Evolutionary conservation across 345 rosid species (phyloP).

Genomic region (Ceriops zippeliana): DNA sequence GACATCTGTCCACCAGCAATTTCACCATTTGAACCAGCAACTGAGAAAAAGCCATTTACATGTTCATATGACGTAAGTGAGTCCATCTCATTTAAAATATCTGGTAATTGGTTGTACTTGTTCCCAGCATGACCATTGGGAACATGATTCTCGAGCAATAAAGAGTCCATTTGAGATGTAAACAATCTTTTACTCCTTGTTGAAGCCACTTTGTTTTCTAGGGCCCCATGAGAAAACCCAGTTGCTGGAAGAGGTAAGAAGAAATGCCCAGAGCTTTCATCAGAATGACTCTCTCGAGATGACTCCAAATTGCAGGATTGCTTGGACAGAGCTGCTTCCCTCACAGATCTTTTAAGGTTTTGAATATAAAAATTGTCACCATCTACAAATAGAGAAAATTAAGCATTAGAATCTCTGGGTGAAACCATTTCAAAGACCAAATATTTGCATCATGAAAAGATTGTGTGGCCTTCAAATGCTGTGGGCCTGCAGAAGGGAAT

Average conservation of each 20-base stretch:
- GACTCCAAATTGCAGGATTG: conserved; percentile 62
- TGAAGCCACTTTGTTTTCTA: conserved; percentile 50
- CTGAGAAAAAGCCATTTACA: conserved; percentile 68
- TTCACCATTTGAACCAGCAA: conserved; percentile 52
- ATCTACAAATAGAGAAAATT: conserved; percentile 49
- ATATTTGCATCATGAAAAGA: conserved; percentile 5
- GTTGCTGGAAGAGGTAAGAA: conserved; percentile 66
- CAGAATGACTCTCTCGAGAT: conserved; percentile 63
- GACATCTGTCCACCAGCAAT: conserved; percentile 51
- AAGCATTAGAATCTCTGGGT: conserved; percentile 13
- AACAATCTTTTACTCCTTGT: conserved; percentile 49
- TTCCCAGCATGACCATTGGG: conserved; percentile 41
- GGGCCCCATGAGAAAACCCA: conserved; percentile 48
- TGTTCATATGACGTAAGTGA: conserved; percentile 62
- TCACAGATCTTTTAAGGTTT: conserved; percentile 83
- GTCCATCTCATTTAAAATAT: conserved; percentile 56
- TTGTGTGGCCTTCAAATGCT: conserved; percentile 2
- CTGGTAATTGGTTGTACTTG: conserved; percentile 58
- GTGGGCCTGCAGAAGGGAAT: neutral
- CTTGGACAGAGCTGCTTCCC: conserved; percentile 77
- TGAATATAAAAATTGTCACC: conserved; percentile 55
- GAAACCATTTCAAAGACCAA: conserved; percentile 12
- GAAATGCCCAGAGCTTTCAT: conserved; percentile 80
- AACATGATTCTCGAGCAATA: conserved; percentile 39
- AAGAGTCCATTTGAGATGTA: conserved; percentile 48